Evolutionary conservation across 805 yeast species (phyloP), one percentile per base, ranked within the genome.

Genomic region (Saccharomycopsis schoenii): DNA sequence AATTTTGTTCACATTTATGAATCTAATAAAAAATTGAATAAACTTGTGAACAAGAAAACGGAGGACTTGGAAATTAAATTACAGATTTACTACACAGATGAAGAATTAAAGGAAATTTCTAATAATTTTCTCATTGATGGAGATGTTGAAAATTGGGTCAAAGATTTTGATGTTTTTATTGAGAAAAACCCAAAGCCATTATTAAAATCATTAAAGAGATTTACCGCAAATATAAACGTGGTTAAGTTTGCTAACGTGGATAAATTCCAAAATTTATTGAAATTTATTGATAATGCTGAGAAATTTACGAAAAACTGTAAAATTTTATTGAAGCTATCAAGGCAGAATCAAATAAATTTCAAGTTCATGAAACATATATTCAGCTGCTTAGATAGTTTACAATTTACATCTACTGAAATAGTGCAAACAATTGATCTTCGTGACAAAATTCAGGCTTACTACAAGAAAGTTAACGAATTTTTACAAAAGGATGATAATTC

Each of bases 221-320:
- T 66, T 84, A n/a, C 70, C 4, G 60, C 68, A 2, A 89, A 85
- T 57, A 86, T 89, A 5, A 85, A 83, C 62, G 74, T 77, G 52
- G 76, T 84, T 1, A 68, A 68, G n/a, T 73, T 73, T 5, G 72
- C 74, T 21, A 15, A 47, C 1, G 69, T 80, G 2, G 69, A 75
- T 0, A 75, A 73, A 47, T 76, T 73, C 54, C 64, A 61, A 3
- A 62, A 71, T 29, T 71, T 87, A 60, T 72, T 74, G 58, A 61
- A 61, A 1, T 79, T 79, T 62, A 71, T 85, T 36, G 73, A 72
- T 1, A 69, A 72, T 17, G 80, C 86, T 0, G 77, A 76, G 57
- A 69, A 68, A 9, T 83, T 88, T 79, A 74, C 79, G 24, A 84
- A 80, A 17, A 77, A 78, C 41, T 86, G 87, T 25, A 83, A 81